A percentile compares a stretch with the other conserved stretches of the same genome.
phyloP scores from a whole-genome alignment of 1,284 basidiomycete species.

The Puccinia brachypodii region DNA sequence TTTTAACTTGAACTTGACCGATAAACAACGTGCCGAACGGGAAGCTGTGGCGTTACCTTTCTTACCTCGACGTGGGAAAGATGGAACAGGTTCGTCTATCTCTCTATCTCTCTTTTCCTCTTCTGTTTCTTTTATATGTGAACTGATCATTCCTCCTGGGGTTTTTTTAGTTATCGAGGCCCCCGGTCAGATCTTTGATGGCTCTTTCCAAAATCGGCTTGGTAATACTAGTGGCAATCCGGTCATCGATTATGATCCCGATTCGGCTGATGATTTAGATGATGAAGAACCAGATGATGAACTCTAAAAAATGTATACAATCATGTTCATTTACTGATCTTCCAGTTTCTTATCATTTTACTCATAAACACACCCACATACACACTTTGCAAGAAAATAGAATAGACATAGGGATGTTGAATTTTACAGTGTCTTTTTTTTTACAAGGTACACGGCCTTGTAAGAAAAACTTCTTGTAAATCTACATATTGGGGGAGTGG shows the following conservation, averaged over 20 bases:
- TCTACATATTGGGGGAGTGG: too few relatives aligned
- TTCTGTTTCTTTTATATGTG: not conserved
- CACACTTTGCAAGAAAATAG: too few relatives aligned
- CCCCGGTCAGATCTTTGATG: constrained; percentile 43
- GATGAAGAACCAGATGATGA: constrained; percentile 44
- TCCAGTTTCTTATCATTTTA: too few relatives aligned
- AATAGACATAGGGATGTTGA: too few relatives aligned
- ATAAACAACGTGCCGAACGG: constrained; percentile 33
- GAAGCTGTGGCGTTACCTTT: constrained; percentile 39
- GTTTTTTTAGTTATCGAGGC: constrained; percentile 33
- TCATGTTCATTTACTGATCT: too few relatives aligned
- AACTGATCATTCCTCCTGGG: not conserved
- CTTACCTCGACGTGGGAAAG: constrained; percentile 8
- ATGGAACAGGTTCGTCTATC: constrained; percentile 24
- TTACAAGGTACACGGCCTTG: too few relatives aligned
- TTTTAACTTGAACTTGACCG: constrained; percentile 45
- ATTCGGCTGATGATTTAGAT: constrained; percentile 41
- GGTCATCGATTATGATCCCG: constrained; percentile 37
- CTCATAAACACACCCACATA: too few relatives aligned
- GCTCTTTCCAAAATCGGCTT: constrained; percentile 11
- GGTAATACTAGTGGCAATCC: not conserved
- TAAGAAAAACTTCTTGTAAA: too few relatives aligned
- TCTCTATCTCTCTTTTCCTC: not conserved
- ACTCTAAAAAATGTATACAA: too few relatives aligned
- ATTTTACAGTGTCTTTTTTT: too few relatives aligned